Evolutionary conservation across 2,329 filamentous ascomycete genomes (phyloP), one percentile per base, ranked within the genome.

Genomic region (Fusarium nelsonii): DNA sequence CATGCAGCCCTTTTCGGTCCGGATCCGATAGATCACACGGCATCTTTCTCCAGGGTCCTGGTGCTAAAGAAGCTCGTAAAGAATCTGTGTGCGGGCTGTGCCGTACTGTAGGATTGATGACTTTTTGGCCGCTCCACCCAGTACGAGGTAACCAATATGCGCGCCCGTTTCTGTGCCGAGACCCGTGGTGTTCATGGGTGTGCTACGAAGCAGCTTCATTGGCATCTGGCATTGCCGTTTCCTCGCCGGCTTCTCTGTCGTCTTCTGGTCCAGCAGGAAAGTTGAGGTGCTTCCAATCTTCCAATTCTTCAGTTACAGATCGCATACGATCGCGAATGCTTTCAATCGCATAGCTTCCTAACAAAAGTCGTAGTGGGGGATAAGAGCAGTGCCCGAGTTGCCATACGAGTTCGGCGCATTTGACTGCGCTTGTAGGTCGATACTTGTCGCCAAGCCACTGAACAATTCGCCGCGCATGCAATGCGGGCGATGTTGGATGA

Each of bases 391-490:
- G 96, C 0, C 91, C 96, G 43, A 98, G 82, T 82, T 97, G 90
- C 96, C 96, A 98, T 8, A 97, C 91, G 58, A 98, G 82, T 82
- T 98, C 94, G 4, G 94, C 94, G 63, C 94, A 95, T 80, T 97
- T 97, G 56, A 97, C 91, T 1, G 93, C 93, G 78, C 93, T 97
- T 14, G 94, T 96, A 6, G 95, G 95, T 79, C 68, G 59, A 46
- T 98, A 95, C 65, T 93, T 88, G 76, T 97, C 93, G 16, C 92
- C 93, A 20, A 98, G 84, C 96, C 96, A 98, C 79, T 97, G 93
- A 14, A 98, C 89, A 86, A 98, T 96, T 30, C 95, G 85, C 74
- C 92, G 91, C 2, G 94, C 93, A 80, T 99, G 96, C 4, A 94
- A 87, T 2, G 96, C 93, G 0, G 96, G 96, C 12, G 92, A 91